These are phyloP conservation scores for Veloporphyrellus conicus DNA, from an alignment of 1,284 basidiomycete species.

Conservation along the genomic window DNA sequence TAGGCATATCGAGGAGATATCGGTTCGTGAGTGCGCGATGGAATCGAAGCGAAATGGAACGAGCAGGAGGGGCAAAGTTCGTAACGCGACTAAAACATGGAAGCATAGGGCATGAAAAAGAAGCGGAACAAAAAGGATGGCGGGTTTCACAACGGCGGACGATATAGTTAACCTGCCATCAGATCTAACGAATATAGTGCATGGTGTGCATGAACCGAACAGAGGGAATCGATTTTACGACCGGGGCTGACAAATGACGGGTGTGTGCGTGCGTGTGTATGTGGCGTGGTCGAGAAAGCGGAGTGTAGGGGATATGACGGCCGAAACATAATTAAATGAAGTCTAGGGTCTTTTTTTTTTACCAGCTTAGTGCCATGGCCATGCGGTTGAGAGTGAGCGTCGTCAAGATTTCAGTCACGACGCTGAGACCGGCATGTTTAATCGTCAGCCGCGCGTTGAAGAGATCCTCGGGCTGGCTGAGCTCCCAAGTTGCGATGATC, in stretches of 20 bases:
- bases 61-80: neutral
- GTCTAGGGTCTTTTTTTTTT: slow-evolving; percentile 4
- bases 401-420: slow-evolving; percentile 70
- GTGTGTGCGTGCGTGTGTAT: neutral
- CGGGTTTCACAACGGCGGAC: slow-evolving; percentile 21
- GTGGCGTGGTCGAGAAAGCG: slow-evolving; percentile 2
- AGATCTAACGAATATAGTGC: neutral
- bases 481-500: slow-evolving; percentile 59
- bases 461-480: slow-evolving; percentile 50
- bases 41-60: neutral
- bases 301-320: slow-evolving; percentile 2
- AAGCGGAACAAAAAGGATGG: neutral
- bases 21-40: neutral
- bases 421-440: slow-evolving; percentile 48
- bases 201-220: neutral
- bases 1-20: slow-evolving; percentile 1
- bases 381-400: slow-evolving; percentile 67
- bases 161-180: slow-evolving; percentile 8
- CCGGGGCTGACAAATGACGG: slow-evolving; percentile 2
- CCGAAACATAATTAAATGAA: neutral
- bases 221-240: slow-evolving; percentile 1
- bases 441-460: slow-evolving; percentile 58
- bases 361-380: slow-evolving; percentile 54
- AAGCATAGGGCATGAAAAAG: slow-evolving; percentile 5
- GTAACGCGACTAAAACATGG: slow-evolving; percentile 14